Evolutionary conservation across 2,329 filamentous ascomycete species (phyloP).

Genomic region (Ophiostoma tasmaniense): DNA sequence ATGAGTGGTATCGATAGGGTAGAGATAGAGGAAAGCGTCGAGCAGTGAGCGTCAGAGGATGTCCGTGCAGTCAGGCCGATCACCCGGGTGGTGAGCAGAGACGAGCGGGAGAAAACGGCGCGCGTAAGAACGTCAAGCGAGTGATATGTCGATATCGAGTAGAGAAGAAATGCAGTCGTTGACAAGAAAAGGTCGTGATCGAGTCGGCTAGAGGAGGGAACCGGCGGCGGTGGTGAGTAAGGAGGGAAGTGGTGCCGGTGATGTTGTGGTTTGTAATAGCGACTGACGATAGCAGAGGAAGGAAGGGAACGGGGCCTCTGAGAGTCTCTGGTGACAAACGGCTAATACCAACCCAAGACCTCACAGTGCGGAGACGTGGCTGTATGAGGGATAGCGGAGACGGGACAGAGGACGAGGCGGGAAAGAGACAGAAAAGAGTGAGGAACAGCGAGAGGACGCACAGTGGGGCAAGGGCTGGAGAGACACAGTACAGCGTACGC

Average conservation of each 20-base stretch:
- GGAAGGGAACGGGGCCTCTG: background rate
- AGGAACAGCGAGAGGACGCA: conserved; percentile 4
- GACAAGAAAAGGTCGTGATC: background rate
- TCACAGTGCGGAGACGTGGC: background rate
- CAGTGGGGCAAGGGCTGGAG: background rate
- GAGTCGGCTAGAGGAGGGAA: background rate
- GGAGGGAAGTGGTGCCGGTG: background rate
- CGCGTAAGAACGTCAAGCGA: background rate
- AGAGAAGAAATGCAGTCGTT: background rate
- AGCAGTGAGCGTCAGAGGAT: background rate
- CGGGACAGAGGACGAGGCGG: background rate
- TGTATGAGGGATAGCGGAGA: background rate
- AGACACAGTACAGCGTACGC: conserved; percentile 3
- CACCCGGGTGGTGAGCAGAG: background rate
- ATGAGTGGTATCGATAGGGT: background rate
- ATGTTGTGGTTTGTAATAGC: background rate
- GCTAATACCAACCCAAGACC: background rate
- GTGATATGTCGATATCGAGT: background rate
- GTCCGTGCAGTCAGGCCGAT: background rate
- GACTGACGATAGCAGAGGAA: conserved; percentile 1
- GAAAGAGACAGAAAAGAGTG: background rate
- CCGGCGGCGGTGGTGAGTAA: background rate
- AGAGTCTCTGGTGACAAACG: conserved; percentile 5
- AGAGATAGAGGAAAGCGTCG: background rate
- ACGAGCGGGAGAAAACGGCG: background rate